phyloP scores from a whole-genome alignment of 495 filamentous ascomycete species.

The Bathelium albidoporum region DNA sequence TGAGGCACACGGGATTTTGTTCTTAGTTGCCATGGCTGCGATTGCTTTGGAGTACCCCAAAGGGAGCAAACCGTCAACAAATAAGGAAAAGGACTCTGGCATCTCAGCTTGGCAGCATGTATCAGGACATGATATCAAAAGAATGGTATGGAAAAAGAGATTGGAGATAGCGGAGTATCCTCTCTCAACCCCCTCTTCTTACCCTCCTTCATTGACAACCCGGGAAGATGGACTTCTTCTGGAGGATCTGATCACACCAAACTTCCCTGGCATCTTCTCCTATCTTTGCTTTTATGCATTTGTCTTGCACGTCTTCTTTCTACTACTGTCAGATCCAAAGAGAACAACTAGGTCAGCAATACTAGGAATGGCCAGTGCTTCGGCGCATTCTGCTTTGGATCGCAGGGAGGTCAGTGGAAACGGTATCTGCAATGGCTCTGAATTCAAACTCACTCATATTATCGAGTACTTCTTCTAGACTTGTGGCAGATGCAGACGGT shows the following conservation, averaged over 20 bases:
- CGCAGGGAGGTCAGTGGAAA: background rate
- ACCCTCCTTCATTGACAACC: background rate
- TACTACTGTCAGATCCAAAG: background rate
- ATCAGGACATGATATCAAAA: background rate
- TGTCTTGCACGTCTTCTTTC: slow-evolving; percentile 1
- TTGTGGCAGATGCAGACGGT: background rate
- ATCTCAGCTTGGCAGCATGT: slow-evolving; percentile 2
- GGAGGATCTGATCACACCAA: background rate
- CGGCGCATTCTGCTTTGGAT: slow-evolving; percentile 1
- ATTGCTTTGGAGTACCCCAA: slow-evolving; percentile 1
- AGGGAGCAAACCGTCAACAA: background rate
- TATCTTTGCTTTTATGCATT: background rate
- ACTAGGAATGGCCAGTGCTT: background rate
- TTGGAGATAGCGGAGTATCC: background rate
- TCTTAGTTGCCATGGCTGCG: background rate
- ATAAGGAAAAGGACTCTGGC: background rate
- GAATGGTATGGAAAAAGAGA: background rate
- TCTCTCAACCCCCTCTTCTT: background rate
- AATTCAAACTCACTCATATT: background rate
- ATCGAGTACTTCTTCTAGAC: background rate
- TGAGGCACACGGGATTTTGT: background rate
- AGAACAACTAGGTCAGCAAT: slow-evolving; percentile 3
- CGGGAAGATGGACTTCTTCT: background rate
- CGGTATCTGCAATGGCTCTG: background rate
- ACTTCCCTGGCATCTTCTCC: background rate